Conservation (phyloP, 257 asterid species). For the Paraleonurus japonicus region DNA sequence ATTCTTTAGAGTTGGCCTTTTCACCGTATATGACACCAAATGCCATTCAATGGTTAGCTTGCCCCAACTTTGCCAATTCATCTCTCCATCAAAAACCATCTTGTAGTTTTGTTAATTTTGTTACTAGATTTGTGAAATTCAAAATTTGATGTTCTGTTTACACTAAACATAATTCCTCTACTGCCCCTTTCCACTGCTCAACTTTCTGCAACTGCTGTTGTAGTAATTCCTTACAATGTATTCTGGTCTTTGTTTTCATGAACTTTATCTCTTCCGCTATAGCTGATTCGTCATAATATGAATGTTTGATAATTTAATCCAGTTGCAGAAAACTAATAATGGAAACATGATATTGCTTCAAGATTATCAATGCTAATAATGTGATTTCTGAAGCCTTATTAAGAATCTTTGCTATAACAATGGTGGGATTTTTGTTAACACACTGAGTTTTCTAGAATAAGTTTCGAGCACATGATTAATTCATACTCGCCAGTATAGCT, state of each 20-base stretch:
- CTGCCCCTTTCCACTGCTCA: neutral
- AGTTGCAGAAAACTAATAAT: neutral
- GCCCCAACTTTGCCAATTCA: neutral
- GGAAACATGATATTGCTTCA: neutral
- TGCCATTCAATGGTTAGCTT: neutral
- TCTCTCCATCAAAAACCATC: neutral
- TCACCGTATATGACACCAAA: neutral
- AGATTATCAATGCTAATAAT: neutral
- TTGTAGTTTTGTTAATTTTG: neutral
- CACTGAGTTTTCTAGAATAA: neutral
- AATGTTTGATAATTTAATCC: neutral
- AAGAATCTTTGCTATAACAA: neutral
- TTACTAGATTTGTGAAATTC: neutral
- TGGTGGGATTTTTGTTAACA: neutral
- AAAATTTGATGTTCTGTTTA: neutral
- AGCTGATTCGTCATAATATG: neutral
- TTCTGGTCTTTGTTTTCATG: conserved; percentile 1
- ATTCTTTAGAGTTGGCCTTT: neutral
- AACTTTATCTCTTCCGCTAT: neutral
- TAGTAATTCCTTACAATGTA: neutral
- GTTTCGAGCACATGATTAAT: neutral
- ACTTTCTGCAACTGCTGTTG: neutral
- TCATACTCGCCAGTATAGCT: neutral
- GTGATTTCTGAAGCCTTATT: neutral
- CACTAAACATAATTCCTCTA: neutral